Evolutionary conservation across 2,329 filamentous ascomycete genomes (phyloP).

Genomic region (Bertia moriformis): DNA sequence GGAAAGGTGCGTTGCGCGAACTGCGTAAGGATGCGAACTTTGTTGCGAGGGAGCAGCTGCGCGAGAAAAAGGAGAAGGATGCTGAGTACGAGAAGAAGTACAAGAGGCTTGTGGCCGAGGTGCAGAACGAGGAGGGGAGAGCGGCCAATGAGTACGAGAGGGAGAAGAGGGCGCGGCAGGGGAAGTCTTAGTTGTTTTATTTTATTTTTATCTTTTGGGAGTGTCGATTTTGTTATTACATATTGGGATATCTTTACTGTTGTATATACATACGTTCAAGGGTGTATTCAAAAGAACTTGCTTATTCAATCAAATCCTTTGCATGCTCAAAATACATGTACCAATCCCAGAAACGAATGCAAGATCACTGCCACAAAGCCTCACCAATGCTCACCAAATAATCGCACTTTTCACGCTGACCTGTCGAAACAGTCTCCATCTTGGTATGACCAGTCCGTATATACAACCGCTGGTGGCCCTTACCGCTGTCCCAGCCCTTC

Average conservation of each 20-base stretch:
- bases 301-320: no score
- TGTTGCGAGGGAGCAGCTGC: conserved; percentile 76
- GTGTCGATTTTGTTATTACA: no score
- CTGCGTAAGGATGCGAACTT: conserved; percentile 91
- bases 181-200: background rate
- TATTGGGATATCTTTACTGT: no score
- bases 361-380: background rate
- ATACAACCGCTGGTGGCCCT: conserved; percentile 18
- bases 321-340: no score
- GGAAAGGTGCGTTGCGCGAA: conserved; percentile 87
- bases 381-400: background rate
- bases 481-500: conserved; percentile 23
- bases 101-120: conserved; percentile 79
- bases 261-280: background rate
- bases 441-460: conserved; percentile 24
- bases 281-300: background rate
- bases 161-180: conserved; percentile 47
- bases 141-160: conserved; percentile 81
- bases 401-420: background rate
- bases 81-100: conserved; percentile 93
- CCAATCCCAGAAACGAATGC: no score
- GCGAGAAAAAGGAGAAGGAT: conserved; percentile 86
- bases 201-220: background rate
- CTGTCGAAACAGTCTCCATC: conserved; percentile 17
- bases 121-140: conserved; percentile 80